Evolutionary conservation across 1,284 basidiomycete genomes (phyloP), one percentile per base, ranked within the genome.

Genomic region (Ganoderma resinaceum): DNA sequence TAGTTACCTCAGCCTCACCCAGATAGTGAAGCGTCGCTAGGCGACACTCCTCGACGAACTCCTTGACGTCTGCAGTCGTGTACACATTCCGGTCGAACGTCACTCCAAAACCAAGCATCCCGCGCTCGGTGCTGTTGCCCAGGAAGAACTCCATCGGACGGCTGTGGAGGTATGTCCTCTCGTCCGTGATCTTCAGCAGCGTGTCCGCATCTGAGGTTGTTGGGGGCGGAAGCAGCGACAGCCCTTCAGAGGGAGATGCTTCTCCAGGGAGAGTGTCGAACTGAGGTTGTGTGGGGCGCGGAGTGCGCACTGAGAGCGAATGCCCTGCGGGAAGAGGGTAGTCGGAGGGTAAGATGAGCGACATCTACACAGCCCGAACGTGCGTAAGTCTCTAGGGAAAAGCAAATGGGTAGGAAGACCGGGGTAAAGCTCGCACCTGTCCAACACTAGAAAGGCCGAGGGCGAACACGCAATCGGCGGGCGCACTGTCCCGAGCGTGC

Each of bases 371-470:
- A 38, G 7, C 33, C 12, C 23, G 18, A 40, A n/a, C 20, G 11
- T 14, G 11, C 12, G 23, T 40, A 12, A 60, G 23, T 60, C 23
- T 37, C 29, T 14, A 20, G 20, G 31, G 23, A 35, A 1, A 38
- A 11, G 38, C 31, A 37, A 11, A 8, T 55, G 31, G 33, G 2
- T 7, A n/a, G 3, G 29, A 33, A 14, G 18, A 11, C 29, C 20
- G 53, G 40, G 40, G 12, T 18, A 16, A 18, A 1, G 33, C n/a
- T 75, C 81, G 70, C 57, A 86, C 86, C 76, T 85, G 83, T n/a
- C 85, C 85, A 31, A 86, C 78, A 66, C 83, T 86, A 14, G 85
- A 84, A 11, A 70, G 33, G 29, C 84, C 85, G 6, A 52, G 60
- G 2, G 67, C 29, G 23, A 65, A 61, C 14, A 68, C 61, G 46